Evolutionary conservation across 2,329 filamentous ascomycete genomes (phyloP).

Genomic region (Colletotrichum cuscutae): DNA sequence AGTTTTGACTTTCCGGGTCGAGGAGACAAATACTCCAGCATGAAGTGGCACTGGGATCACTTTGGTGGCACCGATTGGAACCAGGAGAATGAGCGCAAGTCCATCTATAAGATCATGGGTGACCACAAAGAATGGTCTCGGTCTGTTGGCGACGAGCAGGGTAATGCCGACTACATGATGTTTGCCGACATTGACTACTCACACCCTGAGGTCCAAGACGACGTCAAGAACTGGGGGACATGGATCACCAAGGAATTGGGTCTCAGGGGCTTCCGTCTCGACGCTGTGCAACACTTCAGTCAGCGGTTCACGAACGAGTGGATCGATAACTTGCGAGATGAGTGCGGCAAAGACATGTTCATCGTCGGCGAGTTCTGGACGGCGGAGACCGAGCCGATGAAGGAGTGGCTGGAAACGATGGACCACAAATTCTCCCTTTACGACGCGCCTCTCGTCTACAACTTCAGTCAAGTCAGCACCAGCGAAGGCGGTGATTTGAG

Average conservation of each 20-base stretch:
- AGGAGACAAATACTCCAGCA: slow-evolving; percentile 66
- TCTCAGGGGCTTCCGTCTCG: slow-evolving; percentile 73
- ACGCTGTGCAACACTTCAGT: slow-evolving; percentile 78
- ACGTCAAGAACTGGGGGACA: slow-evolving; percentile 72
- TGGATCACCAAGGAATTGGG: slow-evolving; percentile 72
- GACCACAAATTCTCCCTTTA: slow-evolving; percentile 69
- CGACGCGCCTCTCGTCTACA: slow-evolving; percentile 75
- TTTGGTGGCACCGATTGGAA: slow-evolving; percentile 78
- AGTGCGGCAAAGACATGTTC: slow-evolving; percentile 47
- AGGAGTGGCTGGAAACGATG: slow-evolving; percentile 52
- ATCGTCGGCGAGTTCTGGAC: slow-evolving; percentile 51
- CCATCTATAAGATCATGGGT: slow-evolving; percentile 73
- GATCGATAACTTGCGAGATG: slow-evolving; percentile 63
- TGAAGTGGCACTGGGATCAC: slow-evolving; percentile 76
- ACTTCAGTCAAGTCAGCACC: slow-evolving; percentile 69
- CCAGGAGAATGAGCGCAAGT: slow-evolving; percentile 63
- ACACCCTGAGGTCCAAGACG: slow-evolving; percentile 69
- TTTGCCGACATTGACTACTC: slow-evolving; percentile 76
- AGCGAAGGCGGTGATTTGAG: slow-evolving; percentile 67
- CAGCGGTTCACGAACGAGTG: slow-evolving; percentile 71
- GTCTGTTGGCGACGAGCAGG: slow-evolving; percentile 68
- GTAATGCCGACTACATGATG: slow-evolving; percentile 78
- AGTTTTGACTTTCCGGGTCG: slow-evolving; percentile 75
- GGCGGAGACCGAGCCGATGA: slow-evolving; percentile 45
- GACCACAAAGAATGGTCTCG: slow-evolving; percentile 71